Evolutionary conservation across 106 monocot species (phyloP).

Genomic region (Alisma plantagoaquatica): DNA sequence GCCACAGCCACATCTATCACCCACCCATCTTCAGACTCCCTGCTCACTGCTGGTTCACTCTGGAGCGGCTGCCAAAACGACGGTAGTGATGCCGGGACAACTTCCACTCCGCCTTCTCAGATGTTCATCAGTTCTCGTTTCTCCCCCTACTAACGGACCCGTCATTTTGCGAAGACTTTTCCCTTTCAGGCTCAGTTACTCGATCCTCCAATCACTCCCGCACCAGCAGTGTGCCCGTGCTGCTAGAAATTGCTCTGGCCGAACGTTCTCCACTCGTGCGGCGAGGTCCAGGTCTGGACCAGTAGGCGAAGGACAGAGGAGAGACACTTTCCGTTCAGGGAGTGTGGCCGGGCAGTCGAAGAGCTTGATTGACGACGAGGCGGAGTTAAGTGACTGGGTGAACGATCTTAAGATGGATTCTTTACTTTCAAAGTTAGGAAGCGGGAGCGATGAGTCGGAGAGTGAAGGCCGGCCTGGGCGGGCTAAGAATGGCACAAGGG

Average conservation of each 20-base stretch:
- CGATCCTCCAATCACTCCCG: not conserved
- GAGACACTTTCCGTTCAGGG: not conserved
- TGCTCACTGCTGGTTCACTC: no score
- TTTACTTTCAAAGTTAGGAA: conserved; percentile 1
- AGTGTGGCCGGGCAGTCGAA: conserved; percentile 21
- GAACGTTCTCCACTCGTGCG: conserved; percentile 33
- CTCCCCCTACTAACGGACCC: conserved; percentile 4
- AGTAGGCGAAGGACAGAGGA: not conserved
- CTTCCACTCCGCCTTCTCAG: conserved; percentile 22
- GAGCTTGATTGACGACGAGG: conserved; percentile 83
- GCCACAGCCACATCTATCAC: no score
- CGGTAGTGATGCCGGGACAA: conserved; percentile 20
- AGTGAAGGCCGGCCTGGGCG: not conserved
- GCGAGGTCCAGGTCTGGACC: conserved; percentile 1
- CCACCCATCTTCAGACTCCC: no score
- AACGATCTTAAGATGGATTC: conserved; percentile 47
- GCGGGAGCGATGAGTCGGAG: not conserved
- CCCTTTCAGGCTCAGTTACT: conserved; percentile 1
- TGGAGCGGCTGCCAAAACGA: no score
- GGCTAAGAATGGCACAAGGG: not conserved
- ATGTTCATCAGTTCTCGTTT: conserved; percentile 1
- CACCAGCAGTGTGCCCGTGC: not conserved
- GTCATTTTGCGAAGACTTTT: conserved; percentile 8
- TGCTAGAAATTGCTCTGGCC: not conserved
- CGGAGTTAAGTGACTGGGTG: conserved; percentile 78